Evolutionary conservation across 768 basidiomycete species (phyloP).

Genomic region (Lactarius hatsudake): DNA sequence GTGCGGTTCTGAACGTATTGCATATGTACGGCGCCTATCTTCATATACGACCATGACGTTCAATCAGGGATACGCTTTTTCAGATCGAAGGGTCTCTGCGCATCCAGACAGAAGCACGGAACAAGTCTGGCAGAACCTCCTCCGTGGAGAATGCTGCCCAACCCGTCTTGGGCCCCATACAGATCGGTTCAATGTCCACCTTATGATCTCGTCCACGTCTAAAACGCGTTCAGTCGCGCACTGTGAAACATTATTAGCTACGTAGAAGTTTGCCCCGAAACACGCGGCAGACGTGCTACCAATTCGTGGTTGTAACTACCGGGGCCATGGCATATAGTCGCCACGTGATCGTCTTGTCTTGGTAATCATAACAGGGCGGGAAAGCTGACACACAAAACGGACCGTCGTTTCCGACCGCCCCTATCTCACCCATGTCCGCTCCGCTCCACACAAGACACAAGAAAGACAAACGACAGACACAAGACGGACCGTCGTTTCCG

Average conservation of each 20-base stretch:
- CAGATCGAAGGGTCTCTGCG: neutral
- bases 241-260: neutral
- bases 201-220: neutral
- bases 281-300: neutral
- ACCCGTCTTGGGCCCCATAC: too few species aligned
- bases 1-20: constrained; percentile 49
- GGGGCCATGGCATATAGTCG: neutral
- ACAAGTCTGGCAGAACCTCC: neutral
- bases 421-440: too few species aligned
- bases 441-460: too few species aligned
- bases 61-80: neutral
- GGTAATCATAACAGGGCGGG: too few species aligned
- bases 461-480: too few species aligned
- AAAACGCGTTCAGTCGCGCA: neutral
- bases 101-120: neutral
- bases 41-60: neutral
- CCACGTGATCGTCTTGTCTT: neutral
- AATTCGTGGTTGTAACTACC: neutral
- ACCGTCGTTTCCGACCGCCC: too few species aligned
- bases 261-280: neutral
- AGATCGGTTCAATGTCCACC: too few species aligned
- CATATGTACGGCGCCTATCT: neutral
- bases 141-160: neutral
- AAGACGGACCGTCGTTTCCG: too few species aligned
- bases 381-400: too few species aligned